Evolutionary conservation across 768 basidiomycete genomes (phyloP).

Genomic region (Lactarius vividus): DNA sequence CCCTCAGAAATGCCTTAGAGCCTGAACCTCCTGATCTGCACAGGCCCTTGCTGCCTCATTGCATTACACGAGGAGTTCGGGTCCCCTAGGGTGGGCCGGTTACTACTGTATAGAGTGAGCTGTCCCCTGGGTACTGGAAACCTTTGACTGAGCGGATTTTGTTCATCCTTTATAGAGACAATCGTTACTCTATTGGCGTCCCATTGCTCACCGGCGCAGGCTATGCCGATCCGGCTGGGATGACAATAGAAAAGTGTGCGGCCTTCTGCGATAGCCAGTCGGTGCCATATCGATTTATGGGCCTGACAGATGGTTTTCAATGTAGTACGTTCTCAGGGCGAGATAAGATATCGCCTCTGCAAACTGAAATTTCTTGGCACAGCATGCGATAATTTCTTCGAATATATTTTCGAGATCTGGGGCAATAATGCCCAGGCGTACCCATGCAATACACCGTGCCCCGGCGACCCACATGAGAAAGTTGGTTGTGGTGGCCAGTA

Average conservation of each 20-base stretch:
- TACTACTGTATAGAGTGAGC: background rate
- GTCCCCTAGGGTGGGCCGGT: background rate
- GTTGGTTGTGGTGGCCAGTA: constrained; percentile 56
- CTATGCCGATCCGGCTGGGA: constrained; percentile 46
- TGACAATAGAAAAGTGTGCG: constrained; percentile 57
- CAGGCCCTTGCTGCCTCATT: background rate
- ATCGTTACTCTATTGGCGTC: background rate
- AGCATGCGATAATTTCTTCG: constrained; percentile 30
- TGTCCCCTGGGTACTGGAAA: background rate
- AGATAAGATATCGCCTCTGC: background rate
- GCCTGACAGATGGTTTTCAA: constrained; percentile 61
- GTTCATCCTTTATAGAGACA: background rate
- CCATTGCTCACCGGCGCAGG: constrained; percentile 50
- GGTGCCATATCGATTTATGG: constrained; percentile 53
- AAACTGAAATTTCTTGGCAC: background rate
- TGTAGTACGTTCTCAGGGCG: constrained; percentile 46
- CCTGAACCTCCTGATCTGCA: background rate
- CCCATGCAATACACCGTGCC: constrained; percentile 58
- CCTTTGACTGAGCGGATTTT: background rate
- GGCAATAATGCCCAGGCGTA: constrained; percentile 43
- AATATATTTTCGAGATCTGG: constrained; percentile 46
- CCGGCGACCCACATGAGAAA: constrained; percentile 50
- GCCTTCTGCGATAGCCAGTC: constrained; percentile 41
- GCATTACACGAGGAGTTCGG: background rate
- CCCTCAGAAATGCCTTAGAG: background rate